phyloP scores from a whole-genome alignment of 1,284 basidiomycete genomes.

The Irpex rosettiformis region DNA sequence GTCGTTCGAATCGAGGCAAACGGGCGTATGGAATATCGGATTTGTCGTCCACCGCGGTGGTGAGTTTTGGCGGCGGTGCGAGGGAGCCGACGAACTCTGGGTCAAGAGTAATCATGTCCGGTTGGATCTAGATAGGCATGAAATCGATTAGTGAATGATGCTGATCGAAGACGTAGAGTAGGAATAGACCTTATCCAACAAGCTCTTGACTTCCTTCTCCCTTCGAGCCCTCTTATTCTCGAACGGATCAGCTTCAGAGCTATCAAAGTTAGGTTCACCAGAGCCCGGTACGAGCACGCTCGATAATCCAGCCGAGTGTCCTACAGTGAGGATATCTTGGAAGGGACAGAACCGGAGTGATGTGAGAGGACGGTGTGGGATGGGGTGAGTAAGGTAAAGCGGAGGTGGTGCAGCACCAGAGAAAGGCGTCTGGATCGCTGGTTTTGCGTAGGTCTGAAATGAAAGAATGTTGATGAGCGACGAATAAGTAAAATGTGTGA shows the following conservation, averaged over 20 bases:
- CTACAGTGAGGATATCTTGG: slow-evolving; percentile 86
- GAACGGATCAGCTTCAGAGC: slow-evolving; percentile 91
- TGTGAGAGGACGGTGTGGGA: slow-evolving; percentile 65
- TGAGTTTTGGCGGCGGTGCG: slow-evolving; percentile 57
- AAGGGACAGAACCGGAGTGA: slow-evolving; percentile 85
- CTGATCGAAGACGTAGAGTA: neutral
- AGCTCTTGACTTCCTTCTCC: slow-evolving; percentile 87
- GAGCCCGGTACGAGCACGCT: slow-evolving; percentile 87
- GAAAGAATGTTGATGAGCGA: slow-evolving; percentile 1
- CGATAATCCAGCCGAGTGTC: slow-evolving; percentile 74
- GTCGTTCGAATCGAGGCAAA: slow-evolving; percentile 69
- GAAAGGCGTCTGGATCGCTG: slow-evolving; percentile 57
- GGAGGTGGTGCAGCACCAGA: slow-evolving; percentile 57
- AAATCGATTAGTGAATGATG: neutral
- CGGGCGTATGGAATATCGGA: slow-evolving; percentile 64
- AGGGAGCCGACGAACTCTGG: slow-evolving; percentile 80
- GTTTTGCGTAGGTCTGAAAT: slow-evolving; percentile 63
- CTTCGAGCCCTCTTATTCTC: slow-evolving; percentile 81
- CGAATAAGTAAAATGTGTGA: slow-evolving; percentile 4
- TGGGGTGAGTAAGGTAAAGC: slow-evolving; percentile 82
- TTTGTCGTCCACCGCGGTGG: slow-evolving; percentile 49
- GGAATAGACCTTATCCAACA: slow-evolving; percentile 83
- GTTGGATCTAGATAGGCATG: slow-evolving; percentile 63
- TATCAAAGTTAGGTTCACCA: slow-evolving; percentile 96
- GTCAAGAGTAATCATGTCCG: slow-evolving; percentile 92